Percentiles rank a stretch among this genome's conserved stretches.
phyloP scores from a whole-genome alignment of 2,329 filamentous ascomycete genomes.

The Venturia pyrina region DNA sequence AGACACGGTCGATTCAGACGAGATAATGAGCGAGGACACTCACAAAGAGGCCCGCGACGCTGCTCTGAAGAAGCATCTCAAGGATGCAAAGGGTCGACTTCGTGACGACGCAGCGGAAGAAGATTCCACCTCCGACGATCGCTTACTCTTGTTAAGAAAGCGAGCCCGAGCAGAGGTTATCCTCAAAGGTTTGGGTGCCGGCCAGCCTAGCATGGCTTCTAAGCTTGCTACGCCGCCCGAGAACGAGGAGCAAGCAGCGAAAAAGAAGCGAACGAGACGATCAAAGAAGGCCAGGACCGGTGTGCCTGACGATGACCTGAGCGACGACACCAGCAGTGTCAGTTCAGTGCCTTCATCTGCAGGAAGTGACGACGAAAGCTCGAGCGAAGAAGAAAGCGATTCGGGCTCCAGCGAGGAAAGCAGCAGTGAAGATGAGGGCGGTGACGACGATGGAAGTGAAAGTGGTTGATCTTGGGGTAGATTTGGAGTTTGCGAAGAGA shows the following conservation, averaged over 20 bases:
- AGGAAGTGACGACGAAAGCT: constrained; percentile 11
- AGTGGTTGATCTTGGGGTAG: neutral
- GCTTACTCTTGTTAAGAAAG: constrained; percentile 5
- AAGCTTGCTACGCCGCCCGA: neutral
- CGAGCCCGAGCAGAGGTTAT: constrained; percentile 18
- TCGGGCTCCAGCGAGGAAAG: neutral
- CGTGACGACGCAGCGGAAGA: constrained; percentile 5
- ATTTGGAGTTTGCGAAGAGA: neutral
- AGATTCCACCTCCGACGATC: constrained; percentile 3
- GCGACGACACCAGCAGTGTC: constrained; percentile 13
- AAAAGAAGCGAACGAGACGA: constrained; percentile 13
- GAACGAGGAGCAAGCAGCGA: constrained; percentile 7
- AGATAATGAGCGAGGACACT: neutral
- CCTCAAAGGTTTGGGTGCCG: constrained; percentile 15
- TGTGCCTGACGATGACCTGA: constrained; percentile 19
- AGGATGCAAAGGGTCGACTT: constrained; percentile 1
- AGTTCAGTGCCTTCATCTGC: constrained; percentile 5
- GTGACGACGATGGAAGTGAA: neutral
- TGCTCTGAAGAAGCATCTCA: constrained; percentile 5
- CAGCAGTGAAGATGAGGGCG: neutral
- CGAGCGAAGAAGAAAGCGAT: constrained; percentile 6
- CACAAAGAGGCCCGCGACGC: constrained; percentile 1
- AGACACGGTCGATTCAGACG: neutral
- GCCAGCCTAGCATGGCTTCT: neutral
- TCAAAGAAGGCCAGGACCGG: constrained; percentile 25